A percentile compares a stretch with the other conserved stretches of the same genome.
Evolutionary conservation across 148 eudicot genomes (phyloP).

Genomic region (Oxyria digyna): DNA sequence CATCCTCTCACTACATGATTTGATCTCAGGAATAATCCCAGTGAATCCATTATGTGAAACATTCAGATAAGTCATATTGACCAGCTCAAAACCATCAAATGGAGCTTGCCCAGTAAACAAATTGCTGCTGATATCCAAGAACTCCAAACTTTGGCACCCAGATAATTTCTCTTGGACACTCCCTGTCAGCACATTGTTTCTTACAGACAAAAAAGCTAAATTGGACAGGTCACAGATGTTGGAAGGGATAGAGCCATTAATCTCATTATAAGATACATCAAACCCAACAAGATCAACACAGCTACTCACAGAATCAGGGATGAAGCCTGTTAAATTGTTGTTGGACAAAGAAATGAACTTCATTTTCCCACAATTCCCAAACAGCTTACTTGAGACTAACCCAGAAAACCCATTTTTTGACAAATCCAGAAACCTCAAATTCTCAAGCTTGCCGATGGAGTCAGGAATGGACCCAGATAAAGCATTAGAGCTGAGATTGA

Average conservation of each 20-base stretch:
- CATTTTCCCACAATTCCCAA: slow-evolving; percentile 52
- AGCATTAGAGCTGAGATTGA: slow-evolving; percentile 86
- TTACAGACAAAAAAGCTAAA: slow-evolving; percentile 52
- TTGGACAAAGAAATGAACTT: slow-evolving; percentile 64
- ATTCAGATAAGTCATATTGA: slow-evolving; percentile 58
- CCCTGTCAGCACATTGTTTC: slow-evolving; percentile 57
- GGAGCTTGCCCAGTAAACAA: slow-evolving; percentile 55
- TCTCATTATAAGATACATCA: slow-evolving; percentile 62
- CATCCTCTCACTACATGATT: slow-evolving; percentile 48
- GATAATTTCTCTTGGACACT: slow-evolving; percentile 45
- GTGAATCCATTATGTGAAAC: slow-evolving; percentile 65
- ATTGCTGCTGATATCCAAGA: slow-evolving; percentile 87
- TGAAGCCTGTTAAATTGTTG: slow-evolving; percentile 64
- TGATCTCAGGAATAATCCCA: slow-evolving; percentile 39
- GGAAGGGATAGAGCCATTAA: slow-evolving; percentile 53
- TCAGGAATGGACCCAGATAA: slow-evolving; percentile 80
- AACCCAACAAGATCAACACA: slow-evolving; percentile 70
- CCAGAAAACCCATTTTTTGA: slow-evolving; percentile 65
- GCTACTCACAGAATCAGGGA: slow-evolving; percentile 51
- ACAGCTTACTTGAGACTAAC: slow-evolving; percentile 52
- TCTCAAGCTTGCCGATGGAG: slow-evolving; percentile 59
- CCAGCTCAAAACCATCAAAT: slow-evolving; percentile 51
- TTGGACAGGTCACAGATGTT: slow-evolving; percentile 38
- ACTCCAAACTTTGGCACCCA: slow-evolving; percentile 48
- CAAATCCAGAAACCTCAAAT: slow-evolving; percentile 86